Conservation (phyloP, 202 grass and related monocot genomes). For the Panicum virgatum region DNA sequence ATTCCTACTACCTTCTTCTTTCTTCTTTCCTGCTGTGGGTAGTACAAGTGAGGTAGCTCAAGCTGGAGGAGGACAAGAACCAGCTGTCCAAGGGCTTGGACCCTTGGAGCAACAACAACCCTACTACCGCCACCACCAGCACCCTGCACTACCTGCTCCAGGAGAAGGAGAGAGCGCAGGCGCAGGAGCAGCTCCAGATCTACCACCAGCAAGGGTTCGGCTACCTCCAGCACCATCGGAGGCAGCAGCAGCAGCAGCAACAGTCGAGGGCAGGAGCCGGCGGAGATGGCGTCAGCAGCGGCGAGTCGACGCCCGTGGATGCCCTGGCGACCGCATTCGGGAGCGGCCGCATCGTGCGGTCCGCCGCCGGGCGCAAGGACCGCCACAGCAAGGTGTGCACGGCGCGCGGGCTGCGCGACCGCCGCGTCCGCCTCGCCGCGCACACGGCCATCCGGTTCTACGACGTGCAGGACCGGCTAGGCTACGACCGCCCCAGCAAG, state of each 20-base stretch:
- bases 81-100: slow-evolving; percentile 70
- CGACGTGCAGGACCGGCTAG: slow-evolving; percentile 89
- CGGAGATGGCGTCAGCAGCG: slow-evolving; percentile 38
- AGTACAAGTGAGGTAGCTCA: slow-evolving; percentile 37
- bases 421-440: slow-evolving; percentile 81
- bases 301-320: slow-evolving; percentile 53
- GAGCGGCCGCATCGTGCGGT: slow-evolving; percentile 84
- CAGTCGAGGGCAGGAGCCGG: not conserved
- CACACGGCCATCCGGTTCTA: slow-evolving; percentile 96
- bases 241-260: slow-evolving; percentile 27
- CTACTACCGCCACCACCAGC: slow-evolving; percentile 45
- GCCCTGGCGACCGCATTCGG: slow-evolving; percentile 57
- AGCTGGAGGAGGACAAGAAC: slow-evolving; percentile 70
- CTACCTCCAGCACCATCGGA: slow-evolving; percentile 47
- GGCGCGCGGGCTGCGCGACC: slow-evolving; percentile 70
- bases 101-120: slow-evolving; percentile 69
- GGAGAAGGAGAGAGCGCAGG: slow-evolving; percentile 64
- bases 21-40: slow-evolving; percentile 35
- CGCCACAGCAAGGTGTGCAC: slow-evolving; percentile 95
- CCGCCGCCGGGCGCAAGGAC: slow-evolving; percentile 79
- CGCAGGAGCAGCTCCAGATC: slow-evolving; percentile 58
- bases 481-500: slow-evolving; percentile 93
- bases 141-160: slow-evolving; percentile 63
- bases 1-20: slow-evolving; percentile 25
- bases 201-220: slow-evolving; percentile 52